phyloP scores from a whole-genome alignment of 2,329 filamentous ascomycete genomes.

The Fusarium siculi region DNA sequence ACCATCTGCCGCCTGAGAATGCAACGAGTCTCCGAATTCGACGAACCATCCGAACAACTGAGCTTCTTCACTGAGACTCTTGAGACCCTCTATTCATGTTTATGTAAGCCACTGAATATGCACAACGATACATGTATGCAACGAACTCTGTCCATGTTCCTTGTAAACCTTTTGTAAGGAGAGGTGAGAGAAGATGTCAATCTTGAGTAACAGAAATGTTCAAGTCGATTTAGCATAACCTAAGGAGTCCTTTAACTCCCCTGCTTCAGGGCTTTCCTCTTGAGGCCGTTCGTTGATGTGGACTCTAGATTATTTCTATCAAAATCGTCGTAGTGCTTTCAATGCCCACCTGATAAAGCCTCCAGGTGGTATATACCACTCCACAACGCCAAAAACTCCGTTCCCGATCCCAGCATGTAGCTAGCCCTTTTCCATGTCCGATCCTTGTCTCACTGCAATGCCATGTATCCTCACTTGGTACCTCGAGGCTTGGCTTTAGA shows the following conservation, averaged over 20 bases:
- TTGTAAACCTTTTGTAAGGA: background rate
- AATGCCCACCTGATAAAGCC: background rate
- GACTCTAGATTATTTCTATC: background rate
- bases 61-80: background rate
- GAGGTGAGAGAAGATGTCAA: background rate
- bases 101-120: background rate
- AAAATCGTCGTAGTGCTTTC: background rate
- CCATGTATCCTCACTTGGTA: slow-evolving; percentile 44
- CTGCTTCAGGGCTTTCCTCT: background rate
- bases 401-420: slow-evolving; percentile 3
- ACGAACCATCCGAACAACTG: background rate
- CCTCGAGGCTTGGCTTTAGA: slow-evolving; percentile 87
- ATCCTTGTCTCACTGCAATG: background rate
- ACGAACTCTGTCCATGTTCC: background rate
- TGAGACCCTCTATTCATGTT: background rate
- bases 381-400: slow-evolving; percentile 42
- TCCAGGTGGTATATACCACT: slow-evolving; percentile 6
- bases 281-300: background rate
- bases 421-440: slow-evolving; percentile 7
- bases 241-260: too few relatives aligned
- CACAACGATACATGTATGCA: background rate
- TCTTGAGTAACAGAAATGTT: background rate
- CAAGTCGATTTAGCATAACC: background rate
- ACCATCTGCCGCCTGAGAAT: background rate
- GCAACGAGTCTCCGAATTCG: background rate